These are phyloP conservation scores for Populus pruinosa DNA, from an alignment of 345 rosid genomes.

Conservation along the genomic window DNA sequence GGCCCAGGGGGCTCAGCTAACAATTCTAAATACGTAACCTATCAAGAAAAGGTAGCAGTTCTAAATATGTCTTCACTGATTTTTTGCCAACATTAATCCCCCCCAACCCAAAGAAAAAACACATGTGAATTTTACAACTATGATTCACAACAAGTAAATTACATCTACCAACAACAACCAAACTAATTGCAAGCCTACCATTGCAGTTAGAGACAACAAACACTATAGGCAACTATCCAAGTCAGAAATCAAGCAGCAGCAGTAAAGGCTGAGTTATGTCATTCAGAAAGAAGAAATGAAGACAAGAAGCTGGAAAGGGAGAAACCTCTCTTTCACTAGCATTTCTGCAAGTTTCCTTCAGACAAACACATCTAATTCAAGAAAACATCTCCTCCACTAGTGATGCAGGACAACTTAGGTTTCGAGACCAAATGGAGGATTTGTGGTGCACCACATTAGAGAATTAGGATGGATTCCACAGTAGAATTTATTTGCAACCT, in stretches of 20 bases:
- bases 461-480: not conserved
- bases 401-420: not conserved
- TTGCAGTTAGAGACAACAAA: not conserved
- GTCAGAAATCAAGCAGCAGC: not conserved
- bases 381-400: not conserved
- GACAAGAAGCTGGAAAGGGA: not conserved
- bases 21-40: not conserved
- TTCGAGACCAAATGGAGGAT: not conserved
- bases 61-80: not conserved
- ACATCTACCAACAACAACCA: not conserved
- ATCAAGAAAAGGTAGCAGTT: not conserved
- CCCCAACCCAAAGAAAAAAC: not conserved
- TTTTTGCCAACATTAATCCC: not conserved
- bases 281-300: not conserved
- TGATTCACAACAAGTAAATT: not conserved
- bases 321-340: not conserved
- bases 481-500: not conserved
- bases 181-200: not conserved
- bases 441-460: not conserved
- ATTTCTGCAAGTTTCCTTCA: not conserved
- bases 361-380: not conserved
- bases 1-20: not conserved
- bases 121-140: not conserved
- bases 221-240: not conserved
- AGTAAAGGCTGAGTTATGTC: not conserved